Base-by-base conservation (phyloP, 2,329 filamentous ascomycete genomes). In the Canariomyces notabilis region DNA sequence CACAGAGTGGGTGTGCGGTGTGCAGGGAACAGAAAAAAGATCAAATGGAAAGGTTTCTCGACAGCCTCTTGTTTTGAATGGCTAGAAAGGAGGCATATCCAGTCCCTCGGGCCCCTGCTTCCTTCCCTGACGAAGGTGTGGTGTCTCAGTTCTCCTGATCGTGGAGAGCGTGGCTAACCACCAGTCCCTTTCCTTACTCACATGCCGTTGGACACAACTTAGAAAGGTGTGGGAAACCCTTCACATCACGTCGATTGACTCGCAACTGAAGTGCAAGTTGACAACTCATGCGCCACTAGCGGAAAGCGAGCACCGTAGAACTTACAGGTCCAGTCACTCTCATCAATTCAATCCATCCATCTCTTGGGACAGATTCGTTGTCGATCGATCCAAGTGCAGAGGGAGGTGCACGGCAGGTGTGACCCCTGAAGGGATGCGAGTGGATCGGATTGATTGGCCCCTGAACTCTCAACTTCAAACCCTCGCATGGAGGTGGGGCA, bases 361-460 rank as follows among this genome's bases (percentile, higher is more conserved):
- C n/a, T n/a, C n/a, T n/a, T 33, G 15, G 26, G 23, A 20, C n/a
- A 41, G 33, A 45, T 48, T 51, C 44, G 44, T 12, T 44, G 41
- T 11, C 21, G 31, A 22, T 37, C 32, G 36, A n/a, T n/a, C n/a
- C n/a, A n/a, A n/a, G n/a, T n/a, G n/a, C n/a, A n/a, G 35, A 19
- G 41, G 19, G 2, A 36, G 16, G 42, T 14, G 21, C 37, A 18
- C 5, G 7, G 6, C 9, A 6, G 16, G 44, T 21, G 16, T 7
- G 34, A n/a, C 44, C 44, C 49, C 42, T 39, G 41, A 31, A 29
- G 8, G 26, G 8, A n/a, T n/a, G 4, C 40, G 22, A 29, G 40
- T 44, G 42, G 42, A 42, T 6, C 4, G 32, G 34, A 22, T 22
- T 31, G 41, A 51, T 51, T 51, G 49, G 49, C 21, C 33, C 26